Evolutionary conservation across 768 basidiomycete genomes (phyloP), one percentile per base, ranked within the genome.

Genomic region (Suillus spraguei): DNA sequence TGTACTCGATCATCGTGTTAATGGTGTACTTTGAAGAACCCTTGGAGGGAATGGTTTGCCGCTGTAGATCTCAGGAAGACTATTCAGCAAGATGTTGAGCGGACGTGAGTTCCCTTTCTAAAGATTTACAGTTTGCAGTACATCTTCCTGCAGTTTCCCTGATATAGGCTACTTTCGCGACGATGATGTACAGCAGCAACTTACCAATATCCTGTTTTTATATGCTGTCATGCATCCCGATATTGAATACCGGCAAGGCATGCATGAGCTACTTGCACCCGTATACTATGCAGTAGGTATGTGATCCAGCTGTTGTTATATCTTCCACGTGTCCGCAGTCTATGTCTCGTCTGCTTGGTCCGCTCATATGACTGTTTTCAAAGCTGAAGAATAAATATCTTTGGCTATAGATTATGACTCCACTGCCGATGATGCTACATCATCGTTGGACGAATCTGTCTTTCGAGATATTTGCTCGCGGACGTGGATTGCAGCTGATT

Each of bases 241-340:
- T 46, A 85, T 97, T 24, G 95, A 95, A 24, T 99, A 99, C 73
- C 86, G 97, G 36, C 97, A 99, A 81, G 97, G 97, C 60, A 99
- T 99, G 97, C 97, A 99, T 71, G 97, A 99, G 72, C 78, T 99
- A 10, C 83, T 98, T 24, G 97, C 96, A 4, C 90, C 94, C 0
- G 74, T 98, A 35, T 92, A 93, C 69, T 87, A 92, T 70, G 89
- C 89, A 55, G 60, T 72, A 59, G 76, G 76, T 76, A 68, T 65
- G 76, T 69, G 49, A 36, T 55, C 14, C 49, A 22, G 22, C 39
- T 24, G 53, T 39, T 38, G 49, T 55, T 53, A 41, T 24, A 42
- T 39, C 59, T 46, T 60, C 32, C 22, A 49, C 60, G 54, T 50
- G 65, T 61, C 53, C 41, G 24, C 53, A 46, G 55, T 58, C 52